Conservation (phyloP, 192 early-diverging fungal species). For the Coemansia sp. region DNA sequence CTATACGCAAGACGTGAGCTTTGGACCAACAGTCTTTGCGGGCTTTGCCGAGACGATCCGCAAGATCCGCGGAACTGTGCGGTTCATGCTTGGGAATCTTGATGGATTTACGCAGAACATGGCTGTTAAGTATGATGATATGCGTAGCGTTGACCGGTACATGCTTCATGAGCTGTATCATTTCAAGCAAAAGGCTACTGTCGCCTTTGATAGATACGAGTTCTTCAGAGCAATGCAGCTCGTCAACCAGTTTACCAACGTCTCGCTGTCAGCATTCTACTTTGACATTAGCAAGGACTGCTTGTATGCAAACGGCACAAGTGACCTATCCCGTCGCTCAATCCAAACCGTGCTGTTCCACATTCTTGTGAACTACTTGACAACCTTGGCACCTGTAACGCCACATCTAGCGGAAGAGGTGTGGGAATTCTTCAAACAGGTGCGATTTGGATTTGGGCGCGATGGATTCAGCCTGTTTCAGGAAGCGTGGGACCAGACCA, state of each 20-base stretch:
- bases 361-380: slow-evolving; percentile 63
- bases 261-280: slow-evolving; percentile 72
- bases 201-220: slow-evolving; percentile 62
- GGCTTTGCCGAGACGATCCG: slow-evolving; percentile 67
- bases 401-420: slow-evolving; percentile 74
- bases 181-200: slow-evolving; percentile 57
- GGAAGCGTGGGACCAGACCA: slow-evolving; percentile 59
- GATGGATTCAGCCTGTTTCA: slow-evolving; percentile 60
- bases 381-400: slow-evolving; percentile 64
- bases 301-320: slow-evolving; percentile 61
- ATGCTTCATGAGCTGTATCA: slow-evolving; percentile 66
- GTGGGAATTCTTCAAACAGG: slow-evolving; percentile 61
- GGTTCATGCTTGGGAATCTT: slow-evolving; percentile 79
- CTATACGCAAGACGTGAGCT: slow-evolving; percentile 71
- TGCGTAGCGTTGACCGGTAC: slow-evolving; percentile 52
- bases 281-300: slow-evolving; percentile 81
- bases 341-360: slow-evolving; percentile 68
- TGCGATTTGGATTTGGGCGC: slow-evolving; percentile 41
- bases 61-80: slow-evolving; percentile 73
- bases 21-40: slow-evolving; percentile 66
- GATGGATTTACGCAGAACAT: slow-evolving; percentile 54
- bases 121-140: slow-evolving; percentile 56
- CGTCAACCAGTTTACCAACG: slow-evolving; percentile 68
- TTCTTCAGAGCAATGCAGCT: slow-evolving; percentile 67
- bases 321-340: slow-evolving; percentile 55